Evolutionary conservation across 768 basidiomycete species (phyloP).

Genomic region (Lyophyllum shimeji): DNA sequence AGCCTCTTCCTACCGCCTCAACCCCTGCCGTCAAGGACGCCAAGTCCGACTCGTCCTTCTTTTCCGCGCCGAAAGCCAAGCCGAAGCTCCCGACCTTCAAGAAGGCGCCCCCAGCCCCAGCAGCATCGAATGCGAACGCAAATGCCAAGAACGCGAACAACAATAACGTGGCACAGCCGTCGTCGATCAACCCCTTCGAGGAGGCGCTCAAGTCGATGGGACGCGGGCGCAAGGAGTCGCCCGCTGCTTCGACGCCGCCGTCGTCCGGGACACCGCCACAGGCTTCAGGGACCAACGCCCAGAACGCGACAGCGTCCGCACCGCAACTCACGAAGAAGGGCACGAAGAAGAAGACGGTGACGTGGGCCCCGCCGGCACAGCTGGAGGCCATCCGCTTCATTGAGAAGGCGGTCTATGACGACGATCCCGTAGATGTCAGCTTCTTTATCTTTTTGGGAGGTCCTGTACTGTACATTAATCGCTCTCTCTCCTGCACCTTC

Average conservation of each 20-base stretch:
- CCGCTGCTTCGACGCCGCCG: slow-evolving; percentile 61
- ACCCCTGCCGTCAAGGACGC: slow-evolving; percentile 61
- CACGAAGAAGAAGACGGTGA: slow-evolving; percentile 76
- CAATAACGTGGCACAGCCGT: slow-evolving; percentile 75
- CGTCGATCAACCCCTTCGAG: slow-evolving; percentile 77
- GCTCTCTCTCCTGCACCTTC: slow-evolving; percentile 27
- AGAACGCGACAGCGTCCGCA: slow-evolving; percentile 17
- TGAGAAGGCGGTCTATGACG: slow-evolving; percentile 86
- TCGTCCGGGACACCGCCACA: slow-evolving; percentile 31
- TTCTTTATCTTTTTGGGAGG: slow-evolving; percentile 37
- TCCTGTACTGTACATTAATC: slow-evolving; percentile 55
- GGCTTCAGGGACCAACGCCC: too few species aligned
- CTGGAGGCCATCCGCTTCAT: slow-evolving; percentile 78
- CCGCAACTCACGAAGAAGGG: slow-evolving; percentile 34
- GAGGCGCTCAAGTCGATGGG: slow-evolving; percentile 78
- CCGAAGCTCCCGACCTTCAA: slow-evolving; percentile 85
- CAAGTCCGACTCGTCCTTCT: slow-evolving; percentile 85
- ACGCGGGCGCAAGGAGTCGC: slow-evolving; percentile 60
- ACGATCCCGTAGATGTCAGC: slow-evolving; percentile 87
- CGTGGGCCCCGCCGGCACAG: slow-evolving; percentile 73
- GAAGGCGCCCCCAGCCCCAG: slow-evolving; percentile 54
- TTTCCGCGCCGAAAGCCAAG: slow-evolving; percentile 84
- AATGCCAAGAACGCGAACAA: too few species aligned
- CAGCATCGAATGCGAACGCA: slow-evolving; percentile 17
- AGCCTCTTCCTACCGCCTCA: slow-evolving; percentile 18